Evolutionary conservation across 2,329 filamentous ascomycete genomes (phyloP).

Genomic region (Aspergillus bombycis): DNA sequence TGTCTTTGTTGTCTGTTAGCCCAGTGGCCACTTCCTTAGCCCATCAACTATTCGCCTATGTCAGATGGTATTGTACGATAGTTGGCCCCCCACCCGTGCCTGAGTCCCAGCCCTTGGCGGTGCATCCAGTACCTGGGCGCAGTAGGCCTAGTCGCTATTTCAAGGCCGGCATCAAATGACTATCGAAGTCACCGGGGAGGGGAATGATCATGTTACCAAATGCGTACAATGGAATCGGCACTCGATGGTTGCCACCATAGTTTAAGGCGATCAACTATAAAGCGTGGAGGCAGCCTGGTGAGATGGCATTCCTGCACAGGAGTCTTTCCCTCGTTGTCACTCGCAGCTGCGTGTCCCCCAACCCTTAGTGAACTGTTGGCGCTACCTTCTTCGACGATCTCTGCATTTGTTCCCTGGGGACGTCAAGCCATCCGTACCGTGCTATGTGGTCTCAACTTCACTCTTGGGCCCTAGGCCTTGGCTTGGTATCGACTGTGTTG

Average conservation of each 20-base stretch:
- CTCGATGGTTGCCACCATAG: not conserved
- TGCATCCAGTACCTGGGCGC: conserved; percentile 4
- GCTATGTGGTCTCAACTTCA: conserved; percentile 15
- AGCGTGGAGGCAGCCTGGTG: conserved; percentile 8
- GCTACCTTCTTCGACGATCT: conserved; percentile 7
- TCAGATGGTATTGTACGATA: conserved; percentile 7
- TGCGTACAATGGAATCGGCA: conserved; percentile 1
- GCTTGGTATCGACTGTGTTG: conserved; percentile 17
- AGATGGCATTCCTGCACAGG: not conserved
- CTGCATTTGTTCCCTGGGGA: not conserved
- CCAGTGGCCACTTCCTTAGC: not conserved
- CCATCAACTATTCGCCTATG: conserved; percentile 6
- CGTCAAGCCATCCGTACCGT: not conserved
- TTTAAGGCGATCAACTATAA: conserved; percentile 13
- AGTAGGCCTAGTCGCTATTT: conserved; percentile 12
- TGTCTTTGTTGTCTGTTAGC: not conserved
- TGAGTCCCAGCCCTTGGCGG: not conserved
- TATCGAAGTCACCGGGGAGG: conserved; percentile 8
- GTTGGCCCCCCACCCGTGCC: conserved; percentile 9
- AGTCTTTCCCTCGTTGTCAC: not conserved
- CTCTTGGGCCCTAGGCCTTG: conserved; percentile 11
- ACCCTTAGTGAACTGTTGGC: conserved; percentile 3
- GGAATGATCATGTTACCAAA: conserved; percentile 6
- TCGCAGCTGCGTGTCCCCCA: conserved; percentile 10
- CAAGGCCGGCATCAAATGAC: conserved; percentile 13